phyloP scores from a whole-genome alignment of 1,284 basidiomycete genomes.

The Fomitopsis pinicola region DNA sequence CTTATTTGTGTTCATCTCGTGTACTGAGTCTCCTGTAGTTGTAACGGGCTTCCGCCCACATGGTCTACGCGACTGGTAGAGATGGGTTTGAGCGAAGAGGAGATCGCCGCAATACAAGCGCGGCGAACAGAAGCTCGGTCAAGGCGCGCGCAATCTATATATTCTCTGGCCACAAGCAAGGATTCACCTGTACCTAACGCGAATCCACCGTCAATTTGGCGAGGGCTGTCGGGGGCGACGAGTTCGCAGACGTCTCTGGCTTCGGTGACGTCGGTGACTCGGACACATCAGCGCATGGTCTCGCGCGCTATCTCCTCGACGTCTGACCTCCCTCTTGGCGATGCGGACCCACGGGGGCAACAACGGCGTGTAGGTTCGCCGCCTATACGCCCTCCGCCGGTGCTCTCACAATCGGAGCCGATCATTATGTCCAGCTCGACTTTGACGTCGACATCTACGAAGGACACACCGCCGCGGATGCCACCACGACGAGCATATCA shows the following conservation, averaged over 20 bases:
- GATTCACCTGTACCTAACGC: constrained; percentile 6
- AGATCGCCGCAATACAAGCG: constrained; percentile 57
- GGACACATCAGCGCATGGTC: constrained; percentile 15
- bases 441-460: constrained; percentile 11
- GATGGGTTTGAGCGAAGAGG: constrained; percentile 62
- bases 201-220: constrained; percentile 15
- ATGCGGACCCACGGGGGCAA: not conserved
- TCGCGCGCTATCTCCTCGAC: constrained; percentile 18
- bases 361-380: not conserved
- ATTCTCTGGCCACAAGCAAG: constrained; percentile 18
- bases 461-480: constrained; percentile 21
- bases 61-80: constrained; percentile 59
- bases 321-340: constrained; percentile 1
- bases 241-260: constrained; percentile 19
- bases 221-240: constrained; percentile 17
- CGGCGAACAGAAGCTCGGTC: constrained; percentile 41
- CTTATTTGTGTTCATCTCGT: not conserved
- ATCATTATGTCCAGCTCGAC: not conserved
- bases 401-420: constrained; percentile 4
- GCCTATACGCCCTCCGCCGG: not conserved
- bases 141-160: constrained; percentile 21
- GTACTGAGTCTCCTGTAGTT: constrained; percentile 33
- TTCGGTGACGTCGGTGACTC: constrained; percentile 13
- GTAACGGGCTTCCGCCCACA: constrained; percentile 65
- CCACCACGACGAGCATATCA: constrained; percentile 24